Conservation (phyloP, 2,329 filamentous ascomycete genomes). For the Calonectria pseudoreteaudii region DNA sequence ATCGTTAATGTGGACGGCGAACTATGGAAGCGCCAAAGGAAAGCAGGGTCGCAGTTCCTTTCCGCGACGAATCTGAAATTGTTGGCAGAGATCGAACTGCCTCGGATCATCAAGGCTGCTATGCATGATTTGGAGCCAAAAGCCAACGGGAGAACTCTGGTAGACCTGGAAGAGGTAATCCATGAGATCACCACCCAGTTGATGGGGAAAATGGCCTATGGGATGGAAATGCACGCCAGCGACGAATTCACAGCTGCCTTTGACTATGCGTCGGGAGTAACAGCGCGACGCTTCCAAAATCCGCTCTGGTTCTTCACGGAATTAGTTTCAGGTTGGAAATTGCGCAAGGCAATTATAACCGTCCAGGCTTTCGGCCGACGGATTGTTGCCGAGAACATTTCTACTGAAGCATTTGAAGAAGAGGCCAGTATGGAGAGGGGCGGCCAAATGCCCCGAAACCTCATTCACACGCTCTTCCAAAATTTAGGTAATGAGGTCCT, state of each 20-base stretch:
- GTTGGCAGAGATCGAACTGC: constrained; percentile 68
- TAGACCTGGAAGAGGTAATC: constrained; percentile 71
- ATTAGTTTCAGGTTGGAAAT: constrained; percentile 55
- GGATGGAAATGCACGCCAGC: constrained; percentile 74
- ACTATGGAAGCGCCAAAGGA: constrained; percentile 72
- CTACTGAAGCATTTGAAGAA: constrained; percentile 40
- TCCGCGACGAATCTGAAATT: constrained; percentile 67
- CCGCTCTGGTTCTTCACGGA: constrained; percentile 73
- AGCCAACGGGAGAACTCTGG: constrained; percentile 40
- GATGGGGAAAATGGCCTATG: constrained; percentile 77
- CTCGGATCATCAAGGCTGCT: constrained; percentile 60
- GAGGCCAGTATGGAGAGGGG: not conserved
- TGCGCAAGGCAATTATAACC: constrained; percentile 61
- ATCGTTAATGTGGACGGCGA: constrained; percentile 77
- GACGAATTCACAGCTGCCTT: constrained; percentile 72
- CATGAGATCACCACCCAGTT: constrained; percentile 74
- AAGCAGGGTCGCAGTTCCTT: constrained; percentile 70
- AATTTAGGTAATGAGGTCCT: constrained; percentile 63
- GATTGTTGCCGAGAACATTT: constrained; percentile 67
- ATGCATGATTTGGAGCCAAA: constrained; percentile 51
- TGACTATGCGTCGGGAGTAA: constrained; percentile 70
- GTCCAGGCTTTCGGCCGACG: constrained; percentile 67
- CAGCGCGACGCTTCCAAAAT: constrained; percentile 73
- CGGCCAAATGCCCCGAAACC: constrained; percentile 59
- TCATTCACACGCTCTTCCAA: constrained; percentile 72